Evolutionary conservation across 805 yeast species (phyloP).

Genomic region (Babjeviella inositovora): DNA sequence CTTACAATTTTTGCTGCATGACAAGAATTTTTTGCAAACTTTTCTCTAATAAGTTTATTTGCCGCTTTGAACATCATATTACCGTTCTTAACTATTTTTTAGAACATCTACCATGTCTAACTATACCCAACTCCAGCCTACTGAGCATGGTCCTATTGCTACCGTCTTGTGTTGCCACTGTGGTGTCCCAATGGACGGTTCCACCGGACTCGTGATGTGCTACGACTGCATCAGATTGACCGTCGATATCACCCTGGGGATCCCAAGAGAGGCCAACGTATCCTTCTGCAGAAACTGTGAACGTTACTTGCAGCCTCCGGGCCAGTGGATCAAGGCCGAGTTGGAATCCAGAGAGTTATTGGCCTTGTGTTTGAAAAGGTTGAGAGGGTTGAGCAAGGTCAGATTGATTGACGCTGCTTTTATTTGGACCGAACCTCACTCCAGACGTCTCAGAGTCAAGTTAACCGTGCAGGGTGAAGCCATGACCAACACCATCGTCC

Average conservation of each 20-base stretch:
- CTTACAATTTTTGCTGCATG: too few species aligned
- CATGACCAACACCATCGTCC: constrained; percentile 77
- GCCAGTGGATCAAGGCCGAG: constrained; percentile 82
- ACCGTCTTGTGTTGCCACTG: constrained; percentile 96
- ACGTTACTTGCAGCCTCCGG: constrained; percentile 87
- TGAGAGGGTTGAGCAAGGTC: constrained; percentile 77
- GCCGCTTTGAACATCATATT: too few species aligned
- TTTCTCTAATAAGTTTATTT: too few species aligned
- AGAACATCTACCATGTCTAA: constrained; percentile 18
- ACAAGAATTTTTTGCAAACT: too few species aligned
- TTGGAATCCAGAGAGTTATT: constrained; percentile 85
- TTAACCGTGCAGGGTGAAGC: constrained; percentile 96
- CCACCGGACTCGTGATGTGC: constrained; percentile 87
- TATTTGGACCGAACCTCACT: constrained; percentile 98
- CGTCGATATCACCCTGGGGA: constrained; percentile 86
- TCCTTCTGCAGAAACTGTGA: constrained; percentile 97
- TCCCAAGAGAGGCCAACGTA: constrained; percentile 85
- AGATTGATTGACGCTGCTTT: constrained; percentile 86
- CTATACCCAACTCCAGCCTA: constrained; percentile 23
- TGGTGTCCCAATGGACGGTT: constrained; percentile 97
- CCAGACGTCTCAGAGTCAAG: constrained; percentile 83
- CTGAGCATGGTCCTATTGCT: constrained; percentile 30
- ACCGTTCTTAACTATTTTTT: too few species aligned
- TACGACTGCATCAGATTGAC: constrained; percentile 91
- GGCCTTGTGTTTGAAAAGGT: constrained; percentile 77